Evolutionary conservation across 2,329 filamentous ascomycete species (phyloP), one percentile per base, ranked within the genome.

Genomic region (Aquanectria penicillioides): DNA sequence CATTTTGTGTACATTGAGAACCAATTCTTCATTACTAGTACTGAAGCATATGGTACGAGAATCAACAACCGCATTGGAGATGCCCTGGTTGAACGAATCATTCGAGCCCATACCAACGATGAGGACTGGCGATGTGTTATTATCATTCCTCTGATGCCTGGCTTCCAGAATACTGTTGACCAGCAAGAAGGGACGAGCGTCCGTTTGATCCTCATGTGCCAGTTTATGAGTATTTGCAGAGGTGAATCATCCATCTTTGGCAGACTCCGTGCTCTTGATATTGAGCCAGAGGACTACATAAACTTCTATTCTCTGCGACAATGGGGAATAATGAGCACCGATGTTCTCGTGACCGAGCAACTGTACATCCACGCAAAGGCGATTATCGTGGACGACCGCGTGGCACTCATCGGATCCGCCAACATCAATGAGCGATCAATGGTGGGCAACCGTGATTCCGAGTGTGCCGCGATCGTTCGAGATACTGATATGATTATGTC

Each of bases 1-100:
- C 95, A 98, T 74, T 97, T 97, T 70, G 92, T 98, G 48, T 98
- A 99, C 76, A 97, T 98, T 65, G 95, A 99, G 75, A 99, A 99
- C 73, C 95, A 99, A 72, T 99, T 98, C 78, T 99, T 97, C 80
- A 91, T 99, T 74, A 96, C 92, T 29, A 97, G 92, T 66, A 95
- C 92, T 47, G 91, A 95, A 70, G 93, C 94, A 5, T 88, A 97
- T 68, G 91, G 91, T 49, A 92, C 90, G 11, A 92, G 89, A 72
- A 95, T 99, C 63, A 86, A 93, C 74, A 99, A 99, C 75, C 88
- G 89, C 65, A 97, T 99, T 66, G 94, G 94, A 47, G 94, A 98
- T 77, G 94, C 95, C 3, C 82, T 99, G 26, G 94, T 98, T 8
- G 91, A 97, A 69, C 91, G 95, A 44, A 95, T 97, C 69, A 89